Base-by-base conservation (phyloP, 768 basidiomycete species). In the Lactarius trivialis region DNA sequence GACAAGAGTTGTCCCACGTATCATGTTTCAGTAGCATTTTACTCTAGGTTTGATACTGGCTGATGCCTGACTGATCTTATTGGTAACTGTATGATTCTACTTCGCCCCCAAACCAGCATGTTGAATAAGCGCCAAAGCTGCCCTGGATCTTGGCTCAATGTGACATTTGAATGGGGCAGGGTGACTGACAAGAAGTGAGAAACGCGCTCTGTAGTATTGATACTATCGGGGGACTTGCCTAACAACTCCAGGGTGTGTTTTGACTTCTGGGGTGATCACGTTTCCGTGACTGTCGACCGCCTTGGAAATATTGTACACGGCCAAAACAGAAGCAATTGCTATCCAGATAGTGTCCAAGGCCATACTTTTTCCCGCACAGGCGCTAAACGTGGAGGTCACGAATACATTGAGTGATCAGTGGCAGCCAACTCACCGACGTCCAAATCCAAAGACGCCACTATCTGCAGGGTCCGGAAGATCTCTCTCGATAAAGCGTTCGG, bases 261-360 rank as follows among this genome's bases (percentile, higher is more conserved):
- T 65, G 48, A 65, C 60, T 41, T 65, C 59, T 15, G 65, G 65
- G 1, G 59, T 65, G 7, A 67, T 61, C 4, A 60, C 15, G 14
- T 60, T 43, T 11, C 65, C 65, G 21, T 28, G n/a, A 28, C 60
- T 53, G 24, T 65, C 63, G 12, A 60, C 41, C 7, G 56, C 56
- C 52, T 65, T 67, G 8, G 30, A 51, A 26, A 67, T 65, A 12
- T 65, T 57, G 36, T 60, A 67, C 41, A 61, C 58, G 15, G 64
- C 56, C 30, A 67, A 57, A 24, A 67, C 37, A 2, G 65, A 67
- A 6, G 56, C 65, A 6, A 67, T 65, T 9, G 64, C 64, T 15
- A 67, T 67, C 65, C 65, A 67, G 26, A 67, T 61, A 14, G 65
- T 65, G 51, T 67, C 65, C 33, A 67, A 11, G 8, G 65, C 65